Evolutionary conservation across 805 yeast genomes (phyloP).

Genomic region (Metschnikowia similis): DNA sequence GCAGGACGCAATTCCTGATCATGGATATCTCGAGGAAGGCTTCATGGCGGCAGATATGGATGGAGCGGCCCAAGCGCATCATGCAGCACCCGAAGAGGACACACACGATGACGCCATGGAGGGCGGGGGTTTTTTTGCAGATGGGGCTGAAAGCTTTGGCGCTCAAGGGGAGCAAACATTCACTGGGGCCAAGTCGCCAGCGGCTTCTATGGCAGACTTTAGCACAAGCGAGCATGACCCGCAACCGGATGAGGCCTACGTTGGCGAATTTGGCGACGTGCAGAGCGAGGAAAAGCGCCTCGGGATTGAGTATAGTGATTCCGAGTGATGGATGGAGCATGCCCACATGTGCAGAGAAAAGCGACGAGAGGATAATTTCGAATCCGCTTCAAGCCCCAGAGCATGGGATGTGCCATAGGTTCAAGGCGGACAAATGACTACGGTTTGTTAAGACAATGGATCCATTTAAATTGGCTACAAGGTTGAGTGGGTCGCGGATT

Average conservation of each 20-base stretch:
- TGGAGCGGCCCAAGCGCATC: neutral
- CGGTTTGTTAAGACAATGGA: too few relatives aligned
- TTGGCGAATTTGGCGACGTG: neutral
- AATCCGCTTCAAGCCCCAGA: too few relatives aligned
- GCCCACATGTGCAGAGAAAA: neutral
- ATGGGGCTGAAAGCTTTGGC: conserved; percentile 2
- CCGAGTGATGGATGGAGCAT: conserved; percentile 4
- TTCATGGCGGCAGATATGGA: neutral
- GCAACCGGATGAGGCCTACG: neutral
- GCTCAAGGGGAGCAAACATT: neutral
- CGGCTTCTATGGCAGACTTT: too few relatives aligned
- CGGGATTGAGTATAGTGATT: conserved; percentile 20
- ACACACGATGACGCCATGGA: conserved; percentile 7
- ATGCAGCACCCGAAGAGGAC: neutral
- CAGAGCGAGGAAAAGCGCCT: conserved; percentile 16
- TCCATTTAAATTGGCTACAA: too few relatives aligned
- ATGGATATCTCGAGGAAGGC: neutral
- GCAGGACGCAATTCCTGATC: neutral
- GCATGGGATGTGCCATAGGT: too few relatives aligned
- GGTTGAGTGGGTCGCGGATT: too few relatives aligned
- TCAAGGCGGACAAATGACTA: too few relatives aligned
- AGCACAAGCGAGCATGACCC: neutral
- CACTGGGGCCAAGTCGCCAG: too few relatives aligned
- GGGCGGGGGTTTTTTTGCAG: conserved; percentile 24
- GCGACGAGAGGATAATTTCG: too few relatives aligned